Evolutionary conservation across 1,284 basidiomycete genomes (phyloP).

Genomic region (Vanrija pseudolonga): DNA sequence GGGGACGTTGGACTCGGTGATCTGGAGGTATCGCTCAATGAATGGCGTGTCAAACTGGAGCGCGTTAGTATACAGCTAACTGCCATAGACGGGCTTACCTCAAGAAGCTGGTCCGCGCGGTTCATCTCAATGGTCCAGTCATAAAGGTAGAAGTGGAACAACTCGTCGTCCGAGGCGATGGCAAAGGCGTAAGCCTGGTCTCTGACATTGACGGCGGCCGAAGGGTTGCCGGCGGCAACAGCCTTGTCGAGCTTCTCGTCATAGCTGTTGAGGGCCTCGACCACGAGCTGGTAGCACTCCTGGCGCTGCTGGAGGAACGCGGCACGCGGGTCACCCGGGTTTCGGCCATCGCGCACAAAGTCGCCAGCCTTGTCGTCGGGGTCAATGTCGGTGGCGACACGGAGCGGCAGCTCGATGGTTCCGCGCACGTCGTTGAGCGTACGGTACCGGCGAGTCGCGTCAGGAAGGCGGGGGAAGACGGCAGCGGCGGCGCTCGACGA

Average conservation of each 20-base stretch:
- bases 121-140: conserved; percentile 83
- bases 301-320: conserved; percentile 61
- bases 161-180: conserved; percentile 77
- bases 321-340: conserved; percentile 59
- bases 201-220: conserved; percentile 14
- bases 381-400: conserved; percentile 78
- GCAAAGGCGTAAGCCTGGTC: conserved; percentile 58
- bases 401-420: conserved; percentile 78
- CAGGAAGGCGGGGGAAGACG: conserved; percentile 76
- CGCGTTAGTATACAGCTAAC: background rate
- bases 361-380: conserved; percentile 70
- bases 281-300: conserved; percentile 75
- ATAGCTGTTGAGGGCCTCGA: conserved; percentile 75
- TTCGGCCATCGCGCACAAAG: conserved; percentile 67
- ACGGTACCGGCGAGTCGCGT: conserved; percentile 81
- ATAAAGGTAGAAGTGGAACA: conserved; percentile 92
- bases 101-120: conserved; percentile 81
- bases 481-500: conserved; percentile 61
- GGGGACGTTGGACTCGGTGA: conserved; percentile 31
- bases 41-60: conserved; percentile 44
- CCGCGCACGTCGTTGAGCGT: conserved; percentile 63
- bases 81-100: conserved; percentile 56
- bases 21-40: conserved; percentile 75
- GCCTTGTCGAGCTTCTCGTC: conserved; percentile 56
- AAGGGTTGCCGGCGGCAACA: conserved; percentile 1